A percentile compares a stretch with the other conserved stretches of the same genome.
Evolutionary conservation across 305 asterid species (phyloP).

Genomic region (Fraxinus nigra): DNA sequence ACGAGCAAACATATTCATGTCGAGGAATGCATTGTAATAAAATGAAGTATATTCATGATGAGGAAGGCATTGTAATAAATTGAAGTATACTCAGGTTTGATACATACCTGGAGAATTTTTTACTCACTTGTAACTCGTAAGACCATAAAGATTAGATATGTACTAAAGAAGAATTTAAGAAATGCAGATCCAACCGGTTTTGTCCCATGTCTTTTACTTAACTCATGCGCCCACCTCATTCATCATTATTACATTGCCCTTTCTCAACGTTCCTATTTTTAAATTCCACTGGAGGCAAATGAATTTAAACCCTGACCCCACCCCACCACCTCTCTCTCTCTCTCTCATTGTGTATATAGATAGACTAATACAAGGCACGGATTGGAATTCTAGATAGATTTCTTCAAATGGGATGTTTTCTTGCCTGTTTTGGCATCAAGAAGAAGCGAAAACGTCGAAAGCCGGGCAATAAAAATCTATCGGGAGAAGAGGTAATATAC

Average conservation of each 20-base stretch:
- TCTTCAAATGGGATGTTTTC: constrained; percentile 66
- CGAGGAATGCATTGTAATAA: no score
- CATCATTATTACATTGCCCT: constrained; percentile 31
- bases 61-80: no score
- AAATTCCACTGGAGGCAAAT: constrained; percentile 41
- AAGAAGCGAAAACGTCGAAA: constrained; percentile 43
- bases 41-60: no score
- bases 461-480: constrained; percentile 27
- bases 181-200: background rate
- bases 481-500: constrained; percentile 33
- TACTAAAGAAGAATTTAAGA: background rate
- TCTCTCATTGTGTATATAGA: background rate
- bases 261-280: constrained; percentile 56
- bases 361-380: background rate
- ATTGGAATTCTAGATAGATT: constrained; percentile 3
- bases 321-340: constrained; percentile 2
- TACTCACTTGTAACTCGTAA: background rate
- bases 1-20: no score
- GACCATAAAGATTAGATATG: background rate
- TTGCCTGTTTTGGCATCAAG: constrained; percentile 59
- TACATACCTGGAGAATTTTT: no score
- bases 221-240: constrained; percentile 29
- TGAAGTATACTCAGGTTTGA: no score
- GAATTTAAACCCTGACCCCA: constrained; percentile 10
- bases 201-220: constrained; percentile 24